A percentile compares a stretch with the other conserved stretches of the same genome.
Evolutionary conservation across 176 grass and related monocot species (phyloP).

Genomic region (Oryza rufipogon): DNA sequence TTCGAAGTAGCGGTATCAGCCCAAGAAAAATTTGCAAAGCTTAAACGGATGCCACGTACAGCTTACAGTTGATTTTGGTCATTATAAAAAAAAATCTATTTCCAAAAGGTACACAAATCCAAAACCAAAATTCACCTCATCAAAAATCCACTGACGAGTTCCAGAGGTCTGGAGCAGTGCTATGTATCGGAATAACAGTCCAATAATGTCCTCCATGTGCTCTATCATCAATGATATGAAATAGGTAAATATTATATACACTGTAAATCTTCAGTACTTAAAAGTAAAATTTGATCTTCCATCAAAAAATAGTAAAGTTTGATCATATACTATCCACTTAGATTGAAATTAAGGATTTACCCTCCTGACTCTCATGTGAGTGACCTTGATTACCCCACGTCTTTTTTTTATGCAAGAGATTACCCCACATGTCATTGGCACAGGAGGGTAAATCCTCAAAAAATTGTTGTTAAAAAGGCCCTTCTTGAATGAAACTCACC

Average conservation of each 20-base stretch:
- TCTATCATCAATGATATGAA: slow-evolving; percentile 57
- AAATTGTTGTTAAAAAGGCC: background rate
- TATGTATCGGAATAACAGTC: slow-evolving; percentile 90
- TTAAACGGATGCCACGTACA: slow-evolving; percentile 9
- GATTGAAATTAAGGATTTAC: too few species aligned
- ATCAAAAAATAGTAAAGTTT: too few species aligned
- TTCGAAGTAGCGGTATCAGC: background rate
- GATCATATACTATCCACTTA: too few species aligned
- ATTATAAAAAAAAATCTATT: background rate
- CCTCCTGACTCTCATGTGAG: too few species aligned
- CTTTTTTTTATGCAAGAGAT: too few species aligned
- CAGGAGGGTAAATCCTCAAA: too few species aligned
- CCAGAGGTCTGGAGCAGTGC: slow-evolving; percentile 72
- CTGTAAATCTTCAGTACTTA: slow-evolving; percentile 27
- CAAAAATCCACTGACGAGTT: slow-evolving; percentile 89
- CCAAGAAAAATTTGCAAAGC: background rate
- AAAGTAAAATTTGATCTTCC: too few species aligned
- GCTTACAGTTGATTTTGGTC: background rate
- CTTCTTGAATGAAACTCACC: slow-evolving; percentile 64
- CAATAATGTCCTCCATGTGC: slow-evolving; percentile 85
- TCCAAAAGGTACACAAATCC: background rate
- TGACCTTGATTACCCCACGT: too few species aligned
- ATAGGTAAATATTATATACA: slow-evolving; percentile 6
- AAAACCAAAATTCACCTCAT: slow-evolving; percentile 70
- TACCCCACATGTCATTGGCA: too few species aligned